Conservation (phyloP, 2,329 filamentous ascomycete species). For the Botrytis byssoidea region DNA sequence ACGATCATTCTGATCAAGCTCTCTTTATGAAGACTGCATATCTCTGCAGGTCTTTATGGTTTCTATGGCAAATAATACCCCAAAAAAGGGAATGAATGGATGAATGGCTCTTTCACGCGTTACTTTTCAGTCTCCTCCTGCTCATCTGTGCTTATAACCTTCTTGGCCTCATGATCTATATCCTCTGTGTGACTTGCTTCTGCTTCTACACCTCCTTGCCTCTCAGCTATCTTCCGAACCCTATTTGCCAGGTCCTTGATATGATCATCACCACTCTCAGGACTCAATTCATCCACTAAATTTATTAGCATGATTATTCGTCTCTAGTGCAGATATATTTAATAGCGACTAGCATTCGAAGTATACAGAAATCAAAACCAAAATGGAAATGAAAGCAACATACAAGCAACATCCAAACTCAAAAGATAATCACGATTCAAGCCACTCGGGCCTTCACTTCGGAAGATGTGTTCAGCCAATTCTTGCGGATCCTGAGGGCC, state of each 20-base stretch:
- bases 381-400: not conserved
- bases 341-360: not conserved
- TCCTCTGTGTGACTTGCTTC: slow-evolving; percentile 23
- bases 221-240: slow-evolving; percentile 61
- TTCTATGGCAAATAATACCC: slow-evolving; percentile 36
- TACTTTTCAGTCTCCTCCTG: slow-evolving; percentile 57
- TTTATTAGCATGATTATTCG: not conserved
- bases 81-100: slow-evolving; percentile 25
- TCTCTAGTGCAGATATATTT: not conserved
- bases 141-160: slow-evolving; percentile 52
- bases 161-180: slow-evolving; percentile 43
- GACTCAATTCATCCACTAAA: slow-evolving; percentile 62
- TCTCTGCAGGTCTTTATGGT: slow-evolving; percentile 32
- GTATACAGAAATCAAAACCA: not conserved
- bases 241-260: slow-evolving; percentile 76
- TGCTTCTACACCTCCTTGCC: slow-evolving; percentile 25
- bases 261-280: slow-evolving; percentile 79
- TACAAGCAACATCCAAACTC: slow-evolving; percentile 66
- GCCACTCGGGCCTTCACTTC: slow-evolving; percentile 78
- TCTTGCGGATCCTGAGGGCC: slow-evolving; percentile 75
- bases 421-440: slow-evolving; percentile 88
- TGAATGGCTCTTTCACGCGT: slow-evolving; percentile 37
- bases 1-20: slow-evolving; percentile 38
- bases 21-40: slow-evolving; percentile 32
- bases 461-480: slow-evolving; percentile 78